Conservation (phyloP, 208 protist species). For the Trypanosoma rangeli region DNA sequence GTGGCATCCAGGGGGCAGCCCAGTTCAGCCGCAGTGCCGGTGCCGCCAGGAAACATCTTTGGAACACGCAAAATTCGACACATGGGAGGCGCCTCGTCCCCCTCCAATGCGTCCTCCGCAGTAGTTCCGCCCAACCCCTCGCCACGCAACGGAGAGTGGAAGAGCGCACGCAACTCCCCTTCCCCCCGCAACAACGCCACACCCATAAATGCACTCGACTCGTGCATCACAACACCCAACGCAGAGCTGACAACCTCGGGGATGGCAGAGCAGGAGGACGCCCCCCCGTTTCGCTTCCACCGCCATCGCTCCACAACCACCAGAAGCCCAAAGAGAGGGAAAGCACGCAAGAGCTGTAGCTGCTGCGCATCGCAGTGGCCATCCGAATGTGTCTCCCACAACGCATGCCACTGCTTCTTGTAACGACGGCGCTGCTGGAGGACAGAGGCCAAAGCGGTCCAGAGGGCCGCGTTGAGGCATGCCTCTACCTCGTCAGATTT, state of each 20-base stretch:
- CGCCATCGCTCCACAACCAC: constrained; percentile 12
- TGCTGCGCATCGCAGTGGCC: neutral
- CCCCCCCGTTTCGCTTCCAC: neutral
- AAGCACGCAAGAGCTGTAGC: constrained; percentile 7
- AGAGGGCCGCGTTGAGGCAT: constrained; percentile 8
- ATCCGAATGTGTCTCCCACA: neutral
- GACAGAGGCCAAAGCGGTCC: constrained; percentile 12
- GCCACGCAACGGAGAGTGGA: neutral
- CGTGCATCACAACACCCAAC: constrained; percentile 25
- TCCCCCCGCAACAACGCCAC: constrained; percentile 12
- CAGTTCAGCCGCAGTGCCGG: constrained; percentile 3
- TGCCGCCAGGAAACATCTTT: constrained; percentile 26
- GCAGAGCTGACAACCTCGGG: neutral
- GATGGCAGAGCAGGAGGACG: neutral
- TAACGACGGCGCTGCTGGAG: constrained; percentile 5
- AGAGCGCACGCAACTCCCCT: neutral
- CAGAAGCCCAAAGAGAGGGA: constrained; percentile 27
- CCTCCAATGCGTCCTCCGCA: neutral
- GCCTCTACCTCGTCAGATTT: neutral
- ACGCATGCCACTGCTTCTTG: constrained; percentile 10
- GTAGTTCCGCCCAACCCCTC: neutral
- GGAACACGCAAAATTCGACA: constrained; percentile 15
- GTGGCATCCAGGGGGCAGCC: neutral
- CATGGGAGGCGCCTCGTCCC: neutral
- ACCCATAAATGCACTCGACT: constrained; percentile 18